Evolutionary conservation across 1,284 basidiomycete species (phyloP), one percentile per base, ranked within the genome.

Genomic region (Marasmius sp.): DNA sequence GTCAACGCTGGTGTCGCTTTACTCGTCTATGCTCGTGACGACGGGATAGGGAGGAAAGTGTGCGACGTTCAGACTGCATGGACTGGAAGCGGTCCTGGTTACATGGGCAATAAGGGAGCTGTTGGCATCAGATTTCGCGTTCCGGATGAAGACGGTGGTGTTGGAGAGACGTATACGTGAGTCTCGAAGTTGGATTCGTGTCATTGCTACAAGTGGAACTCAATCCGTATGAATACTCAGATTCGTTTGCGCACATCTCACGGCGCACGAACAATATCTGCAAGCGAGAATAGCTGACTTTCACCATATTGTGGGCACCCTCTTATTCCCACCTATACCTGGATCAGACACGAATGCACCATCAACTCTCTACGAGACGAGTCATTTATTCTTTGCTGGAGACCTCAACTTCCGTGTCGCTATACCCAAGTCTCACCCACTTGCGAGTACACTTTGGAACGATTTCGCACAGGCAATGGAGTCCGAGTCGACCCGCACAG

Each of bases 81-180:
- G 91, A 90, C 88, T 0, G 88, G 91, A 1, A 87, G 82, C 67
- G 92, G 92, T 1, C 89, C 88, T 16, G 79, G 74, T 18, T 92
- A 83, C 65, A 92, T 98, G 92, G 94, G 94, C 11, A 98, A 98
- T 79, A 99, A 99, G 76, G 95, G 94, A 33, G 96, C 93, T 0
- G 95, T 97, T 2, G 96, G 93, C 16, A 83, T 95, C 41, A 84
- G 96, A 52, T 89, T 98, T 72, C 87, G 91, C 48, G 80, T 97
- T 27, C 75, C 81, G 33, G 79, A 76, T 10, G 76, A 79, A 34
- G 81, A 85, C 37, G 85, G 82, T 7, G 77, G 79, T 51, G 68
- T 79, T 58, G 92, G 92, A 39, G 90, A 96, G 72, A 85, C 84
- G 1, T 91, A 88, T 77, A 95, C 94, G 93, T 94, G 76, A 74